phyloP scores from a whole-genome alignment of 768 basidiomycete species.

The Obba rivulosa region DNA sequence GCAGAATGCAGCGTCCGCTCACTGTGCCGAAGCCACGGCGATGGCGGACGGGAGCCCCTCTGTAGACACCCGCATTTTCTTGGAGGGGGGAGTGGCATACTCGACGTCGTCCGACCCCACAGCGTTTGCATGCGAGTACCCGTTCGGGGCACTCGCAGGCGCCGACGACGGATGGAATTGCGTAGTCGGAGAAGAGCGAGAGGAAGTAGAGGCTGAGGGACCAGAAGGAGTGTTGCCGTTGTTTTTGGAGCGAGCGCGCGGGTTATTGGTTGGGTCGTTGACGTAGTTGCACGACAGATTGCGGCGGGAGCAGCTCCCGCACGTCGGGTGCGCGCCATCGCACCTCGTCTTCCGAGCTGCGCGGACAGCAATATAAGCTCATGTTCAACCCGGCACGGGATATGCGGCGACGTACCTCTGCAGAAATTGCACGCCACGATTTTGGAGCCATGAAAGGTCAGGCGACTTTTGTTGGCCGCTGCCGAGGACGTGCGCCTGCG shows the following conservation, averaged over 20 bases:
- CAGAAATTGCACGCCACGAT: slow-evolving; percentile 89
- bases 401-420: slow-evolving; percentile 50
- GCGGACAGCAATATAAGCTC: slow-evolving; percentile 5
- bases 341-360: slow-evolving; percentile 86
- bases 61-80: slow-evolving; percentile 73
- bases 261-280: slow-evolving; percentile 44
- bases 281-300: slow-evolving; percentile 77
- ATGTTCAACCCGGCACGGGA: neutral
- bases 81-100: slow-evolving; percentile 52
- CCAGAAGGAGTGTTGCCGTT: slow-evolving; percentile 13
- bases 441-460: slow-evolving; percentile 70
- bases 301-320: slow-evolving; percentile 77
- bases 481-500: slow-evolving; percentile 62
- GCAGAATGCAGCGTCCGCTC: slow-evolving; percentile 24
- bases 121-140: slow-evolving; percentile 11
- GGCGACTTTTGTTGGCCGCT: slow-evolving; percentile 55
- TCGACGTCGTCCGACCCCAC: slow-evolving; percentile 39
- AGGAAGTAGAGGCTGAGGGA: slow-evolving; percentile 17
- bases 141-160: slow-evolving; percentile 12
- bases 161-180: slow-evolving; percentile 13
- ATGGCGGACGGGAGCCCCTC: slow-evolving; percentile 13
- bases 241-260: slow-evolving; percentile 17
- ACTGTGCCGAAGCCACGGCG: slow-evolving; percentile 46
- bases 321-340: slow-evolving; percentile 81
- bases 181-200: slow-evolving; percentile 21